Base-by-base conservation (phyloP, 2,329 filamentous ascomycete species). In the Dactylellina leptospora region DNA sequence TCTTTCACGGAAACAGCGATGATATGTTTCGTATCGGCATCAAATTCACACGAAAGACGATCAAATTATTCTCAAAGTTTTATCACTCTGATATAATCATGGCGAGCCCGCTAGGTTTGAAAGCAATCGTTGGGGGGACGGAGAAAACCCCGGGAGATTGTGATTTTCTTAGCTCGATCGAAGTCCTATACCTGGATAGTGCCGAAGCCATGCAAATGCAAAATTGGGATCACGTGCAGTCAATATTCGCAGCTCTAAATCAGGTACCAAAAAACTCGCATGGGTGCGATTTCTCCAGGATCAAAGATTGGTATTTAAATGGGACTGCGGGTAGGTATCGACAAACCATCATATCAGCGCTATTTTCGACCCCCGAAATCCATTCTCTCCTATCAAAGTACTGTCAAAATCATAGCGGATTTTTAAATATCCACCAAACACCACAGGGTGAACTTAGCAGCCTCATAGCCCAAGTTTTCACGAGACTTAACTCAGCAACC, bases 41-140 rank as follows among this genome's bases (percentile, higher is more conserved):
- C 78, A 99, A 97, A 80, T 96, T 99, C 79, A 97, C 95, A 0
- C 87, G 95, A 73, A 97, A 97, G 81, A 96, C 92, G 0, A 84
- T 97, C 78, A 97, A 97, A 79, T 95, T 90, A 79, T 99, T 96
- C 81, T 86, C 93, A 0, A 90, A 92, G 74, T 99, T 99, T 79
- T 97, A 97, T 83, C 93, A 90, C 79, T 96, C 93, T 8, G 95
- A 99, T 79, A 92, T 99, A 75, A 91, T 99, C 61, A 84, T 99
- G 59, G 92, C 92, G 20, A 96, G 92, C 75, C 92, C 95, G 0
- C 83, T 99, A 2, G 95, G 95, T 9, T 84, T 99, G 13, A 90
- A 92, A 59, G 92, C 95, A 81, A 91, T 92, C 42, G 93, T 99
- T 76, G 92, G 93, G 44, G 89, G 91, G 36, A 85, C 86, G 50